These are phyloP conservation scores for Cubamyces sp. DNA, from an alignment of 768 basidiomycete genomes.

Conservation along the genomic window DNA sequence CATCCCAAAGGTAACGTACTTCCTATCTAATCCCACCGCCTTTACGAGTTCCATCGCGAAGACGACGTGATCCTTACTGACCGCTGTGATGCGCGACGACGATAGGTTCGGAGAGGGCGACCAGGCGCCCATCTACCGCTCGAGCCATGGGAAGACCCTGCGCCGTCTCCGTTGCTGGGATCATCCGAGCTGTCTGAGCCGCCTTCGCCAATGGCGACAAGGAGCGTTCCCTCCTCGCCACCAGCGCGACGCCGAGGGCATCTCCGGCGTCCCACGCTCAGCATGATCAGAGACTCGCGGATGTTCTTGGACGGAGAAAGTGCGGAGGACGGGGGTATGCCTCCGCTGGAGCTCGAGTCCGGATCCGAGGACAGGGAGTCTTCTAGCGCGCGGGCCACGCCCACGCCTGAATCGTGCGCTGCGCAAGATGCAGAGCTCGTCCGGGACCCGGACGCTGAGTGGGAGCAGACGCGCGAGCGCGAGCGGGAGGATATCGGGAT, in stretches of 20 bases:
- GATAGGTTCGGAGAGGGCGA: slow-evolving; percentile 44
- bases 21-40: neutral
- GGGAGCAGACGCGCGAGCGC: neutral
- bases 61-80: slow-evolving; percentile 17
- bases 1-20: slow-evolving; percentile 40
- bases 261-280: slow-evolving; percentile 26
- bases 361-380: slow-evolving; percentile 13
- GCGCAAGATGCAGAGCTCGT: neutral
- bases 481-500: slow-evolving; percentile 3
- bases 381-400: slow-evolving; percentile 11
- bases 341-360: neutral
- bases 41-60: slow-evolving; percentile 4
- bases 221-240: slow-evolving; percentile 21
- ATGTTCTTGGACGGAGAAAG: slow-evolving; percentile 24
- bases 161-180: neutral
- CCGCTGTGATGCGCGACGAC: slow-evolving; percentile 5
- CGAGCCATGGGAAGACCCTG: slow-evolving; percentile 44
- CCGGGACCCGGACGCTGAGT: neutral
- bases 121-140: slow-evolving; percentile 47
- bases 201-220: neutral
- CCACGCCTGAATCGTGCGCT: neutral
- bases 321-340: slow-evolving; percentile 15
- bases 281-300: slow-evolving; percentile 32
- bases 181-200: slow-evolving; percentile 5
- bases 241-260: slow-evolving; percentile 23